Conservation (phyloP, 805 yeast genomes). For the Candida stauntonica region DNA sequence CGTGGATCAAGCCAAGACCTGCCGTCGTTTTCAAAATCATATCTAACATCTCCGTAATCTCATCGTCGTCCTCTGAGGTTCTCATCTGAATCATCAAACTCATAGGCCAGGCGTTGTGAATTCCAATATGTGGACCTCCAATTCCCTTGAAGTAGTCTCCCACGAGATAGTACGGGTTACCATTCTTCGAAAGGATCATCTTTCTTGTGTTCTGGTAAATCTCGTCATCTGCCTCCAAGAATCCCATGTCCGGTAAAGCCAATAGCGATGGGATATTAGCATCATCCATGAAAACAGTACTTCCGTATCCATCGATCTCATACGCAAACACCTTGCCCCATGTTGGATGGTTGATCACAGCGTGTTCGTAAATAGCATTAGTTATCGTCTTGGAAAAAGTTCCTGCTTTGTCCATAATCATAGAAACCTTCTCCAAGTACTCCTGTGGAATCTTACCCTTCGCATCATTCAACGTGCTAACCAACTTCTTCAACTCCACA, state of each 20-base stretch:
- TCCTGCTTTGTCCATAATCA: constrained; percentile 29
- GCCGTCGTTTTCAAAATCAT: constrained; percentile 58
- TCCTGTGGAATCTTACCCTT: constrained; percentile 12
- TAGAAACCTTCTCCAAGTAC: constrained; percentile 28
- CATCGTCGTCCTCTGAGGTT: constrained; percentile 68
- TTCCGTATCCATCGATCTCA: constrained; percentile 86
- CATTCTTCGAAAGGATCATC: constrained; percentile 63
- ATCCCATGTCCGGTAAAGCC: constrained; percentile 78
- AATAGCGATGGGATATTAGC: constrained; percentile 84
- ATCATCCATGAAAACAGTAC: constrained; percentile 76
- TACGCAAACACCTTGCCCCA: constrained; percentile 81
- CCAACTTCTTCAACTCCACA: constrained; percentile 49
- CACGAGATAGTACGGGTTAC: constrained; percentile 72
- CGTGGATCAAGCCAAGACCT: constrained; percentile 80
- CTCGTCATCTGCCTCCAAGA: constrained; percentile 43
- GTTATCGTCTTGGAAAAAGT: constrained; percentile 40
- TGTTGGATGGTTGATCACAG: constrained; percentile 59
- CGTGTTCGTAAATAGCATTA: constrained; percentile 57
- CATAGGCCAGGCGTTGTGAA: constrained; percentile 88
- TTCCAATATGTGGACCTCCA: constrained; percentile 90
- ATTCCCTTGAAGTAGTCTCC: constrained; percentile 69
- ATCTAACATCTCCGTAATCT: constrained; percentile 48
- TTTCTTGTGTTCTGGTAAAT: constrained; percentile 74
- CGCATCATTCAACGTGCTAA: constrained; percentile 25
- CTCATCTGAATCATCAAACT: constrained; percentile 69